A percentile compares a stretch with the other conserved stretches of the same genome.
These are phyloP conservation scores for Mediolabrus comicus DNA, from an alignment of 108 stramenopile species.

Conservation along the genomic window DNA sequence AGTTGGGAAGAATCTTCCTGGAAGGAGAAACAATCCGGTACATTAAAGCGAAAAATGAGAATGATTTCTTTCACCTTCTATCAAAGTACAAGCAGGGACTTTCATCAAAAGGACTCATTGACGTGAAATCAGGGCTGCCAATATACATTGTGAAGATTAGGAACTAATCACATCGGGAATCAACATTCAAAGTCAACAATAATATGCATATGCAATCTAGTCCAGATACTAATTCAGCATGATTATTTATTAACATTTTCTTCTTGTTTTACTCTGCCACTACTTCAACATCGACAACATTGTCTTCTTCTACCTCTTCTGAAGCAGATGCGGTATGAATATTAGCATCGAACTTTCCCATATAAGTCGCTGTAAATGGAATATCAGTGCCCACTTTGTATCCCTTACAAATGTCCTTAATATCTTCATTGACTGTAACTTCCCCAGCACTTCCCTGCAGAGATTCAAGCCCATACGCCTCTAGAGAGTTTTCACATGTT, in stretches of 20 bases:
- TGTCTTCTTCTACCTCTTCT: slow-evolving; percentile 11
- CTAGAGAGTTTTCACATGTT: slow-evolving; percentile 64
- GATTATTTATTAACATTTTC: neutral
- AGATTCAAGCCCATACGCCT: slow-evolving; percentile 78
- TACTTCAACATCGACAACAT: slow-evolving; percentile 44
- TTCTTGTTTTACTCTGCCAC: slow-evolving; percentile 18
- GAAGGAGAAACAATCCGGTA: neutral
- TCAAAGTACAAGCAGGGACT: neutral
- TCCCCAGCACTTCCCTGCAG: slow-evolving; percentile 56
- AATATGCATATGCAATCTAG: too few species aligned
- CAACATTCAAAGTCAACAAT: too few species aligned
- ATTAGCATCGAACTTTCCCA: slow-evolving; percentile 50
- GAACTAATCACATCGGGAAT: neutral
- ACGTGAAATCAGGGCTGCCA: neutral
- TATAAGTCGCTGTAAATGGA: slow-evolving; percentile 75
- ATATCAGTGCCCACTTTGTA: slow-evolving; percentile 73
- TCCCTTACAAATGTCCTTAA: slow-evolving; percentile 68
- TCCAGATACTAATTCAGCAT: neutral
- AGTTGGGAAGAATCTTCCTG: neutral
- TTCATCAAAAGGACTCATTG: neutral
- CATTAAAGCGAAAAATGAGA: neutral
- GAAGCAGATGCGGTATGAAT: slow-evolving; percentile 1
- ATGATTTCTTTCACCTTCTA: neutral
- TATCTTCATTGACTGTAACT: slow-evolving; percentile 72
- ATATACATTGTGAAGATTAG: neutral